Percentiles rank a stretch among this genome's conserved stretches.
These are phyloP conservation scores for Microbotryomycetes sp. DNA, from an alignment of 1,284 basidiomycete species.

Conservation along the genomic window DNA sequence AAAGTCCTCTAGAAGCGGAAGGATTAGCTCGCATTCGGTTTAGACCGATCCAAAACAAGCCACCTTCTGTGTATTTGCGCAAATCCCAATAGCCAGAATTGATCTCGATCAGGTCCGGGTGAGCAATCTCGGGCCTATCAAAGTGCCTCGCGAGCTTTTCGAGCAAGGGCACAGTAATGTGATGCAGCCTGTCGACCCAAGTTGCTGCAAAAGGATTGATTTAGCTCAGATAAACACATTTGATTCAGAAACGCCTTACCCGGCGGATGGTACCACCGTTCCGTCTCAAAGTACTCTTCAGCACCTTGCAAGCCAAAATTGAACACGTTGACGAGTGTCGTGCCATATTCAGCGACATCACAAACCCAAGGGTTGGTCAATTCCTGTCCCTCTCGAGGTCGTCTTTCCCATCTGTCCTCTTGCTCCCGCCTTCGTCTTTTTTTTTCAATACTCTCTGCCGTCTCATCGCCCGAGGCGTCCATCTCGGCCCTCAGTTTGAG, in stretches of 20 bases:
- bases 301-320: conserved; percentile 26
- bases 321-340: conserved; percentile 29
- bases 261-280: conserved; percentile 31
- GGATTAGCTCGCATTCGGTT: not conserved
- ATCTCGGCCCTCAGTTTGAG: not conserved
- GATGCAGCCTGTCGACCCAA: conserved; percentile 26
- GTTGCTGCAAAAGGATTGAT: conserved; percentile 1
- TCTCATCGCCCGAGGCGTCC: not conserved
- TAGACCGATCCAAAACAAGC: not conserved
- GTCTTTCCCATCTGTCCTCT: conserved; percentile 17
- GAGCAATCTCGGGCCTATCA: conserved; percentile 22
- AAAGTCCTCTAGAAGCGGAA: conserved; percentile 24
- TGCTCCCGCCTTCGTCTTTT: not conserved
- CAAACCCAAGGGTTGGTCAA: conserved; percentile 32
- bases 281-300: conserved; percentile 25
- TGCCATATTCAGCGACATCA: conserved; percentile 24
- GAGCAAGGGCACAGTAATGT: conserved; percentile 22
- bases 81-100: conserved; percentile 32
- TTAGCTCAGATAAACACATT: not conserved
- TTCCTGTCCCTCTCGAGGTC: conserved; percentile 23
- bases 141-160: conserved; percentile 16
- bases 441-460: not conserved
- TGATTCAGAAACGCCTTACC: conserved; percentile 3
- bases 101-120: conserved; percentile 26
- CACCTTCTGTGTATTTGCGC: conserved; percentile 30